phyloP scores from a whole-genome alignment of 106 monocot genomes.

The Chionographis japonica region DNA sequence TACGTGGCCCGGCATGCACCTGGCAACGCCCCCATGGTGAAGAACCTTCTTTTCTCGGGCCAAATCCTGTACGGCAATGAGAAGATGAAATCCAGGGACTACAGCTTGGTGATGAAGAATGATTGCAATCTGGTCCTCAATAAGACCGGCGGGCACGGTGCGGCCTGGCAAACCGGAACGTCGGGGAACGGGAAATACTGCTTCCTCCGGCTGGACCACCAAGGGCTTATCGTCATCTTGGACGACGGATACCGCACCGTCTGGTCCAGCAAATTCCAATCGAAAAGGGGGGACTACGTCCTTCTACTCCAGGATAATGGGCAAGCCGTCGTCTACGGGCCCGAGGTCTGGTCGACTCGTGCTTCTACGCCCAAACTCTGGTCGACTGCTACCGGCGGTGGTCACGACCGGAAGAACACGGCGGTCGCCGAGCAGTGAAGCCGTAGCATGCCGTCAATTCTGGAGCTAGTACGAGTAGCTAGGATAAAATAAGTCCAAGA shows the following conservation, averaged over 20 bases:
- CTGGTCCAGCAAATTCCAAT: background rate
- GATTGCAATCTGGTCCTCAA: slow-evolving; percentile 1
- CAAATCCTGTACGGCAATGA: slow-evolving; percentile 2
- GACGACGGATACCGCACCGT: background rate
- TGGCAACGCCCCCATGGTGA: background rate
- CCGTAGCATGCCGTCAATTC: too few relatives aligned
- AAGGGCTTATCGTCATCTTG: background rate
- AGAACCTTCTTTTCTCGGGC: slow-evolving; percentile 16
- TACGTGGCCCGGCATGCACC: background rate
- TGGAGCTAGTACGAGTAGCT: too few relatives aligned
- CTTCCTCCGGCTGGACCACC: background rate
- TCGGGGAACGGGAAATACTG: background rate
- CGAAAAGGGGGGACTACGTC: background rate
- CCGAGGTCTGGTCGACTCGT: too few relatives aligned
- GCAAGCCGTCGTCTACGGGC: too few relatives aligned
- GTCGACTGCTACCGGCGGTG: too few relatives aligned
- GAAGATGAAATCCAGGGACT: slow-evolving; percentile 1
- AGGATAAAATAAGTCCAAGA: too few relatives aligned
- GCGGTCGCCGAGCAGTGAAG: too few relatives aligned
- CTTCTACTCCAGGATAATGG: background rate
- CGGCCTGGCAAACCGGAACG: background rate
- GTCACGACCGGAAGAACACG: too few relatives aligned
- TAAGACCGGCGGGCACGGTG: background rate
- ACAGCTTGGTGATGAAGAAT: background rate
- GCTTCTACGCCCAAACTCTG: too few relatives aligned